Evolutionary conservation across 148 eudicot genomes (phyloP).

Genomic region (Simmondsia chinensis): DNA sequence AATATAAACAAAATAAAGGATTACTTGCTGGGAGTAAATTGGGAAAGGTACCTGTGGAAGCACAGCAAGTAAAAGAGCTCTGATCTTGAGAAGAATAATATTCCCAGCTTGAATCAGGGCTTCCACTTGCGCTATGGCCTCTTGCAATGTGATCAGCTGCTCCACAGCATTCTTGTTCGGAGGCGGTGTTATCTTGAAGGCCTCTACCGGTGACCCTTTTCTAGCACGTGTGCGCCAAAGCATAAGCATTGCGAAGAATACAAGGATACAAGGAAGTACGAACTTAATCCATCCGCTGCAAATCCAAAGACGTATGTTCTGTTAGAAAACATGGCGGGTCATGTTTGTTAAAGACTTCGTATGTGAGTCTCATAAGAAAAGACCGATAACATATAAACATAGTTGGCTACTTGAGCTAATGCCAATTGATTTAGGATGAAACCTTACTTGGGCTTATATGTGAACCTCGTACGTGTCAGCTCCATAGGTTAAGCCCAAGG

Average conservation of each 20-base stretch:
- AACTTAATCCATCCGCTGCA: constrained; percentile 69
- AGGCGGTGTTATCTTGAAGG: constrained; percentile 54
- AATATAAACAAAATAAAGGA: background rate
- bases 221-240: constrained; percentile 46
- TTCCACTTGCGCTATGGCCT: constrained; percentile 65
- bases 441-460: too few species aligned
- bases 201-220: constrained; percentile 45
- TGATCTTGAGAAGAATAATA: constrained; percentile 53
- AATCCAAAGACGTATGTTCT: constrained; percentile 9
- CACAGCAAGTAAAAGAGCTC: constrained; percentile 62
- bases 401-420: too few species aligned
- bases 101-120: constrained; percentile 52
- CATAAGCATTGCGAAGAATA: constrained; percentile 41
- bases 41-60: constrained; percentile 54
- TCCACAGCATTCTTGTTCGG: constrained; percentile 69
- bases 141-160: constrained; percentile 67
- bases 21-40: background rate
- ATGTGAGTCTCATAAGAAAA: too few species aligned
- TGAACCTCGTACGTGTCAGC: too few species aligned
- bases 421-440: too few species aligned
- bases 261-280: constrained; percentile 38
- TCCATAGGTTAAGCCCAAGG: too few species aligned
- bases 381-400: too few species aligned
- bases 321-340: too few species aligned
- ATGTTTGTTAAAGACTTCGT: too few species aligned